Conservation (phyloP, 257 asterid genomes). For the Orobanche coerulescens region DNA sequence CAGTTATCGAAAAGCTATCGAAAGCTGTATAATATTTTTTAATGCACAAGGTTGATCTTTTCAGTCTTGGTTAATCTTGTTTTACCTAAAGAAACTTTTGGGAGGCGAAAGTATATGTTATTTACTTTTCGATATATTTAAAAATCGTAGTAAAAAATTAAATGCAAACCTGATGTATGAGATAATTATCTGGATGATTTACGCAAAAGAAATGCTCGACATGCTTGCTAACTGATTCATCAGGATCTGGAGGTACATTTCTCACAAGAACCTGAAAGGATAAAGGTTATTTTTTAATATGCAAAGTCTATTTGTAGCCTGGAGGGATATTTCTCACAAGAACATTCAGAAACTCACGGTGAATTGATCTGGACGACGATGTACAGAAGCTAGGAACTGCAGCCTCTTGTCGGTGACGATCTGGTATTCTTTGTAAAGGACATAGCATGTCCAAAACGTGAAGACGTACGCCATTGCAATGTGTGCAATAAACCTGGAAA, state of each 20-base stretch:
- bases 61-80: neutral
- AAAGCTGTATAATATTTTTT: no score
- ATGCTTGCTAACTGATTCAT: constrained; percentile 83
- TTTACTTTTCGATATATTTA: constrained; percentile 1
- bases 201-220: constrained; percentile 96
- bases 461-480: constrained; percentile 66
- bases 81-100: neutral
- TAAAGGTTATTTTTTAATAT: neutral
- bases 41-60: constrained; percentile 3
- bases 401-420: constrained; percentile 61
- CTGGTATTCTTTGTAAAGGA: constrained; percentile 72
- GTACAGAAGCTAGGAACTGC: constrained; percentile 78
- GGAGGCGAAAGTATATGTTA: neutral
- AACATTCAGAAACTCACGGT: constrained; percentile 77
- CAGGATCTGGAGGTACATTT: constrained; percentile 89
- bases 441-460: constrained; percentile 79
- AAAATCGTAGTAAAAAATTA: neutral
- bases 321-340: constrained; percentile 96
- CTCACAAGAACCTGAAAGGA: constrained; percentile 77
- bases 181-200: constrained; percentile 78
- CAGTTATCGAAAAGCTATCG: constrained; percentile 16
- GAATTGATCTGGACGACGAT: constrained; percentile 81
- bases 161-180: constrained; percentile 57
- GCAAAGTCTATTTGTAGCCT: no score
- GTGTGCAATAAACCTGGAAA: constrained; percentile 77